Evolutionary conservation across 768 basidiomycete species (phyloP), one percentile per base, ranked within the genome.

Genomic region (Pleurotus tuoliensis): DNA sequence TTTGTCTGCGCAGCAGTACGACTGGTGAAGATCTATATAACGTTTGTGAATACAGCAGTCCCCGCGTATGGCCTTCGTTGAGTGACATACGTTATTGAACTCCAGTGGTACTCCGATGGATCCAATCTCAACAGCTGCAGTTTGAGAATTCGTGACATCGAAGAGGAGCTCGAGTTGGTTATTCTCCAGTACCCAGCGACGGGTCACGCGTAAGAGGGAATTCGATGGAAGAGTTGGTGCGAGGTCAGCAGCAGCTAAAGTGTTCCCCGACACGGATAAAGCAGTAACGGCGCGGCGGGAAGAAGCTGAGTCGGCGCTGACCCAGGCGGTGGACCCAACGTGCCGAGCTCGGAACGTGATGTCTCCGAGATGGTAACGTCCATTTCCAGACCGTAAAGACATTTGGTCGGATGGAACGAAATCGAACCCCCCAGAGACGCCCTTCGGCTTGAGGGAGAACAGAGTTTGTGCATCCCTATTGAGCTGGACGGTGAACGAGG

Each of bases 401-500:
- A 83, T 82, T 61, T 74, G 68, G 63, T 82, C 81, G 0, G 73
- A 63, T 5, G 82, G 80, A 16, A 82, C 75, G 57, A 82, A 83
- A 61, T 83, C 72, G 62, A 82, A 82, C 2, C 64, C 67, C 2
- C 72, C 68, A 6, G 63, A 63, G n/a, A 58, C 61, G 27, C 65
- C 69, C 25, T 48, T 59, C 9, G 80, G 72, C 44, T 67, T 72
- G 51, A 82, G 64, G n/a, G 81, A 82, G 63, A 79, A 82, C 4
- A 81, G 65, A 0, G 79, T 81, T 64, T 83, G 82, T 1, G 81
- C 82, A 60, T 82, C 81, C 60, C 79, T 81, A 46, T 82, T 78
- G 15, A 82, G 69, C 56, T 77, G 74, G 13, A 80, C 61, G 9
- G 70, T 59, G 64, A 83, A 80, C 5, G 63, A 62, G 1, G 80